Evolutionary conservation across 2,329 filamentous ascomycete species (phyloP).

Genomic region (Fusarium odoratissimum): DNA sequence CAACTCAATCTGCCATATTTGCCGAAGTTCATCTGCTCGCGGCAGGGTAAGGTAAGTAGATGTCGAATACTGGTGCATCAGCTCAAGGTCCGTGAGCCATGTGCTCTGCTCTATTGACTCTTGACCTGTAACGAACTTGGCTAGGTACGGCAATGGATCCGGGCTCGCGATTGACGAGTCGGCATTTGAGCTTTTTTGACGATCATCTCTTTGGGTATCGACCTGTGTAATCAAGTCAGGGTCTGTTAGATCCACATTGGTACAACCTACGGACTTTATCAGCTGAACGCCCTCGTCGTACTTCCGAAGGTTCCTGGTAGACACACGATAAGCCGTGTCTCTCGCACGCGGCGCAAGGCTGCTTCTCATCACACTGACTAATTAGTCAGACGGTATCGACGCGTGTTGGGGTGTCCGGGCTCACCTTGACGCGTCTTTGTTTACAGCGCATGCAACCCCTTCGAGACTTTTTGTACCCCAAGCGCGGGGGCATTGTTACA

Average conservation of each 20-base stretch:
- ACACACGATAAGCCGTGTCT: conserved; percentile 52
- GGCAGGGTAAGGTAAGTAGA: conserved; percentile 48
- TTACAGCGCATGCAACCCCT: conserved; percentile 52
- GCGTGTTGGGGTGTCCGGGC: not conserved
- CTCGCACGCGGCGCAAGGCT: conserved; percentile 52
- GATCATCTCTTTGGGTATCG: not conserved
- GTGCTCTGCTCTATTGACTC: conserved; percentile 23
- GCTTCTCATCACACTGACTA: conserved; percentile 54
- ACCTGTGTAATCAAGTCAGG: not conserved
- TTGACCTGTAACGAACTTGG: conserved; percentile 37
- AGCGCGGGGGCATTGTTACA: conserved; percentile 29
- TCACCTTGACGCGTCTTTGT: conserved; percentile 52
- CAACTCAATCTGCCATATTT: conserved; percentile 48
- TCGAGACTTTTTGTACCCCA: conserved; percentile 53
- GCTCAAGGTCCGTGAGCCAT: conserved; percentile 52
- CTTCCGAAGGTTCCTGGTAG: conserved; percentile 30
- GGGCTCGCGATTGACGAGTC: conserved; percentile 5
- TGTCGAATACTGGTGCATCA: conserved; percentile 52
- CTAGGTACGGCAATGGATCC: conserved; percentile 39
- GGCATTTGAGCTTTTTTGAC: not conserved
- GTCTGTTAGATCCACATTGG: not conserved
- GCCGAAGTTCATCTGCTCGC: conserved; percentile 42
- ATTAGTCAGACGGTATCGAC: not conserved
- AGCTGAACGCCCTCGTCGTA: conserved; percentile 1
- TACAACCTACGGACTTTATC: not conserved